phyloP scores from a whole-genome alignment of 208 protist species.

The Naegleria lovaniensis region DNA sequence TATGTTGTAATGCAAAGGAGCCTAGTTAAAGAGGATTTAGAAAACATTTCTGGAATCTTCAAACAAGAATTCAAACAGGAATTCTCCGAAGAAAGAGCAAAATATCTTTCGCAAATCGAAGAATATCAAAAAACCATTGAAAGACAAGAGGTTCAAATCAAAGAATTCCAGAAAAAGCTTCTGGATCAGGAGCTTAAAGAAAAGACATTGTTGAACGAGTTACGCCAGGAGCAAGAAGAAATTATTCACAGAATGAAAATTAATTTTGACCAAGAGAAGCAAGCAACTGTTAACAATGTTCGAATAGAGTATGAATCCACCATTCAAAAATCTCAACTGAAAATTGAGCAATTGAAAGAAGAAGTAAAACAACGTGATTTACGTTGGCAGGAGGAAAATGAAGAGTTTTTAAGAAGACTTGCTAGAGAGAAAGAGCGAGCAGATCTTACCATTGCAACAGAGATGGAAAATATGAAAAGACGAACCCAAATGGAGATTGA shows the following conservation, averaged over 20 bases:
- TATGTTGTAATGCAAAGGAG: not conserved
- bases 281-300: not conserved
- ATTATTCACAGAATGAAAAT: not conserved
- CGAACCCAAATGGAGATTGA: not conserved
- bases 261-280: conserved; percentile 10
- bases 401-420: not conserved
- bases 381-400: not conserved
- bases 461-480: conserved; percentile 14
- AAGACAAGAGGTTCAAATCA: not conserved
- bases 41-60: not conserved
- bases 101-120: not conserved
- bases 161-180: not conserved
- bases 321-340: not conserved
- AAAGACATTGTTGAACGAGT: not conserved
- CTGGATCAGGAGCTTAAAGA: not conserved
- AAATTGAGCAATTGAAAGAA: not conserved
- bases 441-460: not conserved
- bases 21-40: not conserved
- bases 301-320: not conserved
- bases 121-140: not conserved
- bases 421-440: conserved; percentile 13
- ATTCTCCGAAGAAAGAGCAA: not conserved
- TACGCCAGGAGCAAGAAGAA: not conserved
- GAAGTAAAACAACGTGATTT: conserved; percentile 24
- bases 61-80: not conserved